Percentiles rank a stretch among this genome's conserved stretches.
phyloP scores from a whole-genome alignment of 768 basidiomycete genomes.

The Rhodotorula sphaerocarpa region DNA sequence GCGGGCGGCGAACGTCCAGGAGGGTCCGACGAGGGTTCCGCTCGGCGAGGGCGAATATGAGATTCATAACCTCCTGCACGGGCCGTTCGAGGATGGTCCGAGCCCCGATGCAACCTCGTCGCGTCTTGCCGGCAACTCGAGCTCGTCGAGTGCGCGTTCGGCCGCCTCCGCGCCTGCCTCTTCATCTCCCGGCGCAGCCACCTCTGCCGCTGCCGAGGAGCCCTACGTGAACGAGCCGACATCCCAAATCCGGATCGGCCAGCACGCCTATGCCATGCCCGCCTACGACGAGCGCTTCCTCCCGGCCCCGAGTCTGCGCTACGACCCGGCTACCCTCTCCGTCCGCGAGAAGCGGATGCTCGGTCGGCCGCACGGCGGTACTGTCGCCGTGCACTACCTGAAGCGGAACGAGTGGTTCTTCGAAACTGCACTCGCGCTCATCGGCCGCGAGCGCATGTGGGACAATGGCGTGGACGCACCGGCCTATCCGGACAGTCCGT shows the following conservation, averaged over 20 bases:
- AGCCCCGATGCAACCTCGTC: not conserved
- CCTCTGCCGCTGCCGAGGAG: not conserved
- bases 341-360: slow-evolving; percentile 32
- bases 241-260: slow-evolving; percentile 22
- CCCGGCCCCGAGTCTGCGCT: slow-evolving; percentile 34
- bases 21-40: slow-evolving; percentile 19
- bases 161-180: not conserved
- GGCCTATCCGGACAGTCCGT: slow-evolving; percentile 17
- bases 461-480: slow-evolving; percentile 32
- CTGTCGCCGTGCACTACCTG: slow-evolving; percentile 91
- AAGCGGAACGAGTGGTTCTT: slow-evolving; percentile 96
- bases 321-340: slow-evolving; percentile 32
- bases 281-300: slow-evolving; percentile 33
- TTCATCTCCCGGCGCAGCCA: slow-evolving; percentile 9
- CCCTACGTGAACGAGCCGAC: slow-evolving; percentile 28
- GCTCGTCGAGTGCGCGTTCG: not conserved
- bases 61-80: slow-evolving; percentile 25
- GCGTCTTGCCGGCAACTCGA: not conserved
- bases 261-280: slow-evolving; percentile 29
- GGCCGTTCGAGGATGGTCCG: slow-evolving; percentile 27
- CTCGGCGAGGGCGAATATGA: slow-evolving; percentile 24
- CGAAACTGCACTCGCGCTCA: slow-evolving; percentile 79
- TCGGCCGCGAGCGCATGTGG: slow-evolving; percentile 47
- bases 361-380: slow-evolving; percentile 57
- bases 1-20: slow-evolving; percentile 16